Evolutionary conservation across 176 grass and related monocot genomes (phyloP).

Genomic region (Eremochloa ophiuroides): DNA sequence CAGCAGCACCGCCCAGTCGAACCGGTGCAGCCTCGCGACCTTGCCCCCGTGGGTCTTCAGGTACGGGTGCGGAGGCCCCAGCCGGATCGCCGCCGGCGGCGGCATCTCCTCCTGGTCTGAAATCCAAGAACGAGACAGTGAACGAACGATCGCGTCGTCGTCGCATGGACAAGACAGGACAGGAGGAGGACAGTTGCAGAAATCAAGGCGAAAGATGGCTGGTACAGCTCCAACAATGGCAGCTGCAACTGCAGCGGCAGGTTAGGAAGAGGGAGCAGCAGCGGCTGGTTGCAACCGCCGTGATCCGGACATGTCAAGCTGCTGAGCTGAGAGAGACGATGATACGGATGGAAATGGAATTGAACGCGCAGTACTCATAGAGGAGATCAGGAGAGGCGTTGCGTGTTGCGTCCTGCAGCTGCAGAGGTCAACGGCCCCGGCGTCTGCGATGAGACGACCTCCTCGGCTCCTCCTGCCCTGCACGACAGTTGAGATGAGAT

Average conservation of each 20-base stretch:
- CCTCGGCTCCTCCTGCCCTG: not conserved
- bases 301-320: not conserved
- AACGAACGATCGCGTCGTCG: not conserved
- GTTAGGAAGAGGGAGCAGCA: not conserved
- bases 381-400: not conserved
- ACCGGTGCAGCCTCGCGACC: conserved; percentile 33
- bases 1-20: conserved; percentile 58
- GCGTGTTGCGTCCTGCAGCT: not conserved
- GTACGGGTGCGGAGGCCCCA: conserved; percentile 25
- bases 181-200: not conserved
- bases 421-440: not conserved
- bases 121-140: not conserved
- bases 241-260: not conserved
- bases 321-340: not conserved
- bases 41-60: conserved; percentile 34
- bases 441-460: not conserved
- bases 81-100: not conserved
- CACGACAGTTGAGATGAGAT: not conserved
- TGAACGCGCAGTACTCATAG: not conserved
- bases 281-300: not conserved
- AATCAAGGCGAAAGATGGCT: not conserved
- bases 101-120: conserved; percentile 18
- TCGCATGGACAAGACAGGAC: not conserved
- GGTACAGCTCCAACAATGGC: not conserved
- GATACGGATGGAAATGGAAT: not conserved